A percentile compares a stretch with the other conserved stretches of the same genome.
These are phyloP conservation scores for Rhytidiadelphus loreus DNA, from an alignment of 225 moss, liverwort and hornwort genomes.

Conservation along the genomic window DNA sequence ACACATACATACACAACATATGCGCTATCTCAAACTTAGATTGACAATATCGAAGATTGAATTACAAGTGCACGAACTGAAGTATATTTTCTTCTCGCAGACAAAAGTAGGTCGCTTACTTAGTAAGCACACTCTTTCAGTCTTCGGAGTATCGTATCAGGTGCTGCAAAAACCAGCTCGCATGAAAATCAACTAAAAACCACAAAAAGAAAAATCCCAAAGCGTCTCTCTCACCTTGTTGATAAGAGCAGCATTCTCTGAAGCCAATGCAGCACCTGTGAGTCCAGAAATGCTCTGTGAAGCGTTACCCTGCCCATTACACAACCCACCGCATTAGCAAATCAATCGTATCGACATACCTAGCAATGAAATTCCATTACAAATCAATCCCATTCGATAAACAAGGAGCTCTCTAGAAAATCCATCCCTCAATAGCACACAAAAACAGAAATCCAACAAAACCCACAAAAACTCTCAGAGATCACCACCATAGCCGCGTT, in stretches of 20 bases:
- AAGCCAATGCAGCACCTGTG: slow-evolving; percentile 20
- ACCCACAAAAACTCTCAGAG: not conserved
- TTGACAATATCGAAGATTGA: not conserved
- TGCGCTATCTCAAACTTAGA: not conserved
- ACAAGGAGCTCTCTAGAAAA: not conserved
- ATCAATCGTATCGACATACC: not conserved
- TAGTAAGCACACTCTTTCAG: not conserved
- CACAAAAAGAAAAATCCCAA: not conserved
- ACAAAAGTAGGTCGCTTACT: not conserved
- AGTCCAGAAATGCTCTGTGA: slow-evolving; percentile 32
- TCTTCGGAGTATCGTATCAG: not conserved
- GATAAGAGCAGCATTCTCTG: slow-evolving; percentile 20
- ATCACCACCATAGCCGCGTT: not conserved
- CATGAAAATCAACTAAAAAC: not conserved
- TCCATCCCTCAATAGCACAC: not conserved
- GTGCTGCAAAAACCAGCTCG: not conserved
- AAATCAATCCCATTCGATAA: not conserved
- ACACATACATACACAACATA: not conserved
- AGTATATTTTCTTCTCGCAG: not conserved
- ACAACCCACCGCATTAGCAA: not conserved
- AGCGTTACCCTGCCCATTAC: slow-evolving; percentile 20
- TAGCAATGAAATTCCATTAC: not conserved
- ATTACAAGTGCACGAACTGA: not conserved
- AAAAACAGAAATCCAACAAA: not conserved
- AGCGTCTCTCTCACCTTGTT: slow-evolving; percentile 23